Evolutionary conservation across 164 flowering plant species (phyloP), one percentile per base, ranked within the genome.

Genomic region (Taxillus chinensis): DNA sequence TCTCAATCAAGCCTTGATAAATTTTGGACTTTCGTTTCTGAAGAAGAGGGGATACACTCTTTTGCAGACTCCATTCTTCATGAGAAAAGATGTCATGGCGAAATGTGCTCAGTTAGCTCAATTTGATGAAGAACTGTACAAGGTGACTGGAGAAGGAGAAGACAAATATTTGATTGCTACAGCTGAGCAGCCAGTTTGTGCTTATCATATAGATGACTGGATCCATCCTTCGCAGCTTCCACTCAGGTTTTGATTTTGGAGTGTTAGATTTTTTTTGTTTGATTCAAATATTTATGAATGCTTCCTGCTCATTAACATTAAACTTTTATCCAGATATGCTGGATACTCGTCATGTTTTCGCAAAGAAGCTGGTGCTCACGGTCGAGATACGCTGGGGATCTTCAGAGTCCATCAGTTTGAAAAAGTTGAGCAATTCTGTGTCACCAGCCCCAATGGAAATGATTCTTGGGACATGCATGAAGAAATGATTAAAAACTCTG

Each of bases 311-410:
- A 70, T 62, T 7, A 16, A 5, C 59, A 66, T 64, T n/a, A 64
- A 27, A 15, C 57, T 5, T 41, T 59, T 60, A 64, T 50, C 52
- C 76, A 90, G 97, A 67, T 93, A 90, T 77, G 98, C 92, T 72
- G 98, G 98, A 61, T 90, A 86, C 49, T 89, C 97, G 1, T 82
- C 96, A 41, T 93, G 99, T 72, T 93, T 93, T 78, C 87, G 98
- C 5, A 93, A 90, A 74, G 99, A 93, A 77, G 99, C 99, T 59
- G 99, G 99, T 69, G 81, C 97, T 27, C 99, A 93, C 67, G 98
- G 98, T 37, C 81, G 97, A 17, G 97, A 93, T 69, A 90, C 98
- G 52, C 68, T 90, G 55, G 98, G 98, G 51, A 93, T 93, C 55
- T 93, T 90, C 76, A 77, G 97, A 41, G 95, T 90, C 62, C 97